These are phyloP conservation scores for Yamadazyma sp. DNA, from an alignment of 1,139 yeast species.

Conservation along the genomic window DNA sequence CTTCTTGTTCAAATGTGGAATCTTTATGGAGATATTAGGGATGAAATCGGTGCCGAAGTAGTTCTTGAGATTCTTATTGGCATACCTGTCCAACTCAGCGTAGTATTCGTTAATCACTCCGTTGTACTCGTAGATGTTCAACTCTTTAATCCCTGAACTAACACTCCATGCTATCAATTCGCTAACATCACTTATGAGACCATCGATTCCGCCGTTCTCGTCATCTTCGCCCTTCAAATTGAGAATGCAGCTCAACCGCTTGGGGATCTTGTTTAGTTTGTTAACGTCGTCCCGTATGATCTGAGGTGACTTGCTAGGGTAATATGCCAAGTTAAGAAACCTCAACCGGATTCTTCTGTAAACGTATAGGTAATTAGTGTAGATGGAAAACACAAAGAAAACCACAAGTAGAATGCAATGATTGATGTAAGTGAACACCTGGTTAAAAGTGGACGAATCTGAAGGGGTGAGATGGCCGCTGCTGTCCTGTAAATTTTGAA, in stretches of 20 bases:
- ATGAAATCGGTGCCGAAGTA: constrained; percentile 75
- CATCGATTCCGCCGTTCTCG: constrained; percentile 87
- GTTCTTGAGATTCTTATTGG: constrained; percentile 59
- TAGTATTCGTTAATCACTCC: constrained; percentile 58
- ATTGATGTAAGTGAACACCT: constrained; percentile 14
- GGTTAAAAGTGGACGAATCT: neutral
- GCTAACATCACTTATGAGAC: constrained; percentile 71
- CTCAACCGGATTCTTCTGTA: constrained; percentile 59
- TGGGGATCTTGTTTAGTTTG: constrained; percentile 73
- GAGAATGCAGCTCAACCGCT: constrained; percentile 69
- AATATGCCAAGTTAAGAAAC: constrained; percentile 64
- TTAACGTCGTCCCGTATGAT: constrained; percentile 81
- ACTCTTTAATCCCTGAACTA: constrained; percentile 73
- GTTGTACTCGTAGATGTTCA: constrained; percentile 77
- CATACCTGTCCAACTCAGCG: constrained; percentile 57
- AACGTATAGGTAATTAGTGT: constrained; percentile 50
- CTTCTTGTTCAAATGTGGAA: constrained; percentile 61
- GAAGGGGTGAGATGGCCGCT: no score
- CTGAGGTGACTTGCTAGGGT: constrained; percentile 83
- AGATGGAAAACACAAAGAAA: constrained; percentile 56
- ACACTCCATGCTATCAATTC: constrained; percentile 86
- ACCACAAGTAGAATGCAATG: constrained; percentile 47
- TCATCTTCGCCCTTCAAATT: constrained; percentile 72
- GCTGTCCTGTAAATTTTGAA: neutral
- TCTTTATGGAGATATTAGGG: constrained; percentile 59